Percentiles rank a stretch among this genome's conserved stretches.
phyloP scores from a whole-genome alignment of 1,284 basidiomycete species.

The Lentinus polychrous region DNA sequence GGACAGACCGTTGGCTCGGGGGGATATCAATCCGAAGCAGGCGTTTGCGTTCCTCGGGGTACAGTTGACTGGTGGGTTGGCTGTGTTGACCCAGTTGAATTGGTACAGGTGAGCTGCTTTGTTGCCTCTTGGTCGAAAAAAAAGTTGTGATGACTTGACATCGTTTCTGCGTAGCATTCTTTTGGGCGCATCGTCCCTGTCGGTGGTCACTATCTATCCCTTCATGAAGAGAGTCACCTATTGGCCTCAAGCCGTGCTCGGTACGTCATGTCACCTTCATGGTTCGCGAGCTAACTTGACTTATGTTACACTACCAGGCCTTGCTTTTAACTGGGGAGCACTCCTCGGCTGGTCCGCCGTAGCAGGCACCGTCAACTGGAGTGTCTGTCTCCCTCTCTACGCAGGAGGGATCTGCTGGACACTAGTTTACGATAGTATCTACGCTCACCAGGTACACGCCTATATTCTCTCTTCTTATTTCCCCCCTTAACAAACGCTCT shows the following conservation, averaged over 20 bases:
- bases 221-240: conserved; percentile 97
- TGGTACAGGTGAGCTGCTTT: conserved; percentile 74
- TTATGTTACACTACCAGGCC: conserved; percentile 40
- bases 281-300: not conserved
- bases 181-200: conserved; percentile 86
- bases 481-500: not conserved
- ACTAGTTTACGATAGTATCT: conserved; percentile 95
- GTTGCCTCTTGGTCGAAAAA: not conserved
- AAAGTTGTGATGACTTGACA: not conserved
- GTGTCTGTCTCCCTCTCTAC: conserved; percentile 83
- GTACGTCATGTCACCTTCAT: conserved; percentile 31
- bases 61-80: conserved; percentile 85
- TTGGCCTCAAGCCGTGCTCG: conserved; percentile 94
- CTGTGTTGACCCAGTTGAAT: conserved; percentile 87
- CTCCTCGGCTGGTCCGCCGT: conserved; percentile 96
- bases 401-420: conserved; percentile 90
- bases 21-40: conserved; percentile 72
- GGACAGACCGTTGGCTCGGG: conserved; percentile 69
- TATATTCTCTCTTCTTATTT: not conserved
- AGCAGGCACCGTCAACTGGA: conserved; percentile 78
- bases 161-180: conserved; percentile 57
- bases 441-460: conserved; percentile 82
- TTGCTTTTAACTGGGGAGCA: conserved; percentile 98
- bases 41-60: conserved; percentile 80
- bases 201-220: conserved; percentile 86